These are phyloP conservation scores for Trichosporon sp. DNA, from an alignment of 1,284 basidiomycete species.

Conservation along the genomic window DNA sequence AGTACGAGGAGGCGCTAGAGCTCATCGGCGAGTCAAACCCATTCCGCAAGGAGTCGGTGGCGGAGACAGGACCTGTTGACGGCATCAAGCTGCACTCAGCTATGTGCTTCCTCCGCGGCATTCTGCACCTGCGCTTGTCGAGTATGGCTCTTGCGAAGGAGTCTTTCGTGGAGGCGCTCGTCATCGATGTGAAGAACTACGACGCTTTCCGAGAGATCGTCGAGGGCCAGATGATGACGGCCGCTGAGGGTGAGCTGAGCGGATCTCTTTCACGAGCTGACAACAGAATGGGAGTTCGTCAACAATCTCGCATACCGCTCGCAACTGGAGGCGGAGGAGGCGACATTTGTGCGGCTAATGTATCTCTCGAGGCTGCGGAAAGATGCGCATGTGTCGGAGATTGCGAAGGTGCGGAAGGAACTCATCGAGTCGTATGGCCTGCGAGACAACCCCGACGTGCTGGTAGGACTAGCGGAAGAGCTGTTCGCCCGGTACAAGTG, in stretches of 20 bases:
- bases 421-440: slow-evolving; percentile 74
- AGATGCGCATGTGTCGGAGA: slow-evolving; percentile 75
- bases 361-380: slow-evolving; percentile 89
- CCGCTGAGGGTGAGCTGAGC: slow-evolving; percentile 67
- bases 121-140: slow-evolving; percentile 89
- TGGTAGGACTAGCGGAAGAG: slow-evolving; percentile 87
- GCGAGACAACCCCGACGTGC: slow-evolving; percentile 82
- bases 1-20: slow-evolving; percentile 87
- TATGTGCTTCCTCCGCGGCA: slow-evolving; percentile 87
- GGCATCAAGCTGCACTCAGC: slow-evolving; percentile 95
- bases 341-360: slow-evolving; percentile 81
- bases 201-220: slow-evolving; percentile 90
- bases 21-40: slow-evolving; percentile 89
- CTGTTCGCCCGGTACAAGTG: slow-evolving; percentile 81
- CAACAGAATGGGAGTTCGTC: slow-evolving; percentile 89
- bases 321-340: slow-evolving; percentile 72
- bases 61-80: slow-evolving; percentile 46
- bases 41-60: slow-evolving; percentile 52
- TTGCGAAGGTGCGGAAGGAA: slow-evolving; percentile 64
- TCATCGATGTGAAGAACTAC: slow-evolving; percentile 94
- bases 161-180: slow-evolving; percentile 89
- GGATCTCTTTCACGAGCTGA: neutral
- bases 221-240: slow-evolving; percentile 86
- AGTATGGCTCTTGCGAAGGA: slow-evolving; percentile 82
- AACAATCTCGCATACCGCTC: slow-evolving; percentile 73